Evolutionary conservation across 176 grass and related monocot genomes (phyloP).

Genomic region (Microstegium vimineum): DNA sequence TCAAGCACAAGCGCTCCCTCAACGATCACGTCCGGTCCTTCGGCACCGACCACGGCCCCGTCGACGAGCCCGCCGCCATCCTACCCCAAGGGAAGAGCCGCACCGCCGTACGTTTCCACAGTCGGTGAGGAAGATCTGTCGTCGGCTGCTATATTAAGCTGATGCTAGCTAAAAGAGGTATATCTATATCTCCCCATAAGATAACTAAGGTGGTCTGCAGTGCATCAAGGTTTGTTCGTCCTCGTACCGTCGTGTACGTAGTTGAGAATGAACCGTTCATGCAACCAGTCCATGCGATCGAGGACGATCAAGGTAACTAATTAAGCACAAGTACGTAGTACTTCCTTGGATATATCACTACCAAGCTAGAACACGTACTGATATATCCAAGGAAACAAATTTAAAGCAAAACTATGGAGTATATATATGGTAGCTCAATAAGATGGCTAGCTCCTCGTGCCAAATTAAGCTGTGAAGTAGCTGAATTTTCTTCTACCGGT

Average conservation of each 20-base stretch:
- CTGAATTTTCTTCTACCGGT: slow-evolving; percentile 78
- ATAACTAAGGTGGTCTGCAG: neutral
- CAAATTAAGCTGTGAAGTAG: slow-evolving; percentile 68
- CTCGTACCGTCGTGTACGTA: neutral
- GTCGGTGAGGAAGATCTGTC: slow-evolving; percentile 9
- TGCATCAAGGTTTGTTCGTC: neutral
- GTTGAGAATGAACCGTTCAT: neutral
- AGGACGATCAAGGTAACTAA: neutral
- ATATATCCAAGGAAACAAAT: neutral
- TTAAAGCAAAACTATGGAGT: neutral
- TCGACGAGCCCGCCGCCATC: slow-evolving; percentile 1
- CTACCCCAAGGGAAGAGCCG: slow-evolving; percentile 2
- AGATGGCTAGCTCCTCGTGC: slow-evolving; percentile 8
- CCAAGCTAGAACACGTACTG: neutral
- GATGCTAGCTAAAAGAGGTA: neutral
- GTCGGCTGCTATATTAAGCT: neutral
- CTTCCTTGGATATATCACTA: neutral
- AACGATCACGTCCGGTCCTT: slow-evolving; percentile 90
- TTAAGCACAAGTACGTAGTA: neutral
- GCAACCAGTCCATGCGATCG: neutral
- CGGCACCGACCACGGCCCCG: slow-evolving; percentile 50
- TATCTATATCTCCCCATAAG: neutral
- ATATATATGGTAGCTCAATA: slow-evolving; percentile 10
- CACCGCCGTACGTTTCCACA: slow-evolving; percentile 51
- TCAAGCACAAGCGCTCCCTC: slow-evolving; percentile 96